Evolutionary conservation across 208 protist genomes (phyloP), one percentile per base, ranked within the genome.

Genomic region (Leishmania tarentolae): DNA sequence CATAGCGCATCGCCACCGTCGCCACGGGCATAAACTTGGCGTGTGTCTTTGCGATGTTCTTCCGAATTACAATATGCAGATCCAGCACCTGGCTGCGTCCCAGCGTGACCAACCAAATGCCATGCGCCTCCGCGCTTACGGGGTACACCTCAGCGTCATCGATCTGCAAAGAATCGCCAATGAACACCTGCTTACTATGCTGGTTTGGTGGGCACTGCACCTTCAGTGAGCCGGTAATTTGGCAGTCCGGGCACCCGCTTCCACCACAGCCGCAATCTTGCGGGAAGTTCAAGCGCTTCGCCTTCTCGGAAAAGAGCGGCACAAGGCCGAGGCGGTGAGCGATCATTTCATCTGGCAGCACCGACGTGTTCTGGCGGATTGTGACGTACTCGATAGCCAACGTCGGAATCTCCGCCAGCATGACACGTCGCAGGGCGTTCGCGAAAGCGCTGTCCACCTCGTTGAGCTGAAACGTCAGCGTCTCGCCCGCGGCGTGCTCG

Each of bases 261-360:
- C 93, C 95, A 19, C 86, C 91, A 75, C 96, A 98, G 37, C 87
- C 83, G 83, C 97, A 99, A 46, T 98, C 96, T 44, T 90, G 85
- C 19, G 90, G 81, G 78, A 92, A 97, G 86, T 95, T 93, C 83
- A 98, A 89, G 44, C 90, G 82, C 15, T 86, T 78, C 19, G 96
- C 95, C 88, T 95, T 97, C 87, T 89, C 93, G 19, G 94, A 97
- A 75, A 88, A 92, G 37, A 99, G 86, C 24, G 99, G 99, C 40
- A 99, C 96, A 0, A 99, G 91, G 11, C 99, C 99, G 9, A 99
- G 87, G 5, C 99, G 89, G 85, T 99, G 99, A 4, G 99, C 96
- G 35, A 99, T 95, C 91, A 99, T 99, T 86, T 99, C 99, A 87
- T 99, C 99, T 8, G 94, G 92, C 28, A 99, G 90, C n/a, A 99